Conservation (phyloP, 768 basidiomycete species). For the Boletus speciosus region DNA sequence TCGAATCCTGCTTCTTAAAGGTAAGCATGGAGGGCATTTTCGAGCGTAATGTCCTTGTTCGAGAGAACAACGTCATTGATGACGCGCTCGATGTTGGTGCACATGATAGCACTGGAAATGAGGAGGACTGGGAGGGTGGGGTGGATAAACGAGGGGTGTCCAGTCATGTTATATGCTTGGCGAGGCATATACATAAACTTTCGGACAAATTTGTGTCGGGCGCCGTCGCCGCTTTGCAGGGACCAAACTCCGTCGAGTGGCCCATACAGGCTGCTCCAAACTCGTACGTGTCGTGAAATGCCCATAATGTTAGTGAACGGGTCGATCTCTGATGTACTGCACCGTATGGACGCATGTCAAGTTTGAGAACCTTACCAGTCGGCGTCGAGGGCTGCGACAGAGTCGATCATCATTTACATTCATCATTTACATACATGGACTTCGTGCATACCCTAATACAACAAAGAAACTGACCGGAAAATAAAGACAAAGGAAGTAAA, state of each 20-base stretch:
- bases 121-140: not conserved
- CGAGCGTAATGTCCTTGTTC: slow-evolving; percentile 5
- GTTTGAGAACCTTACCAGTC: not conserved
- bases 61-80: slow-evolving; percentile 7
- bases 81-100: slow-evolving; percentile 12
- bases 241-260: slow-evolving; percentile 2
- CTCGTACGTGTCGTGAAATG: not conserved
- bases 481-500: not conserved
- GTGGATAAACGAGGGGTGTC: not conserved
- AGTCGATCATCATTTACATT: not conserved
- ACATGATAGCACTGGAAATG: slow-evolving; percentile 2
- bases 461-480: not conserved
- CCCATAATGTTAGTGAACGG: not conserved
- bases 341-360: not conserved
- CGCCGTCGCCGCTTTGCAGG: not conserved
- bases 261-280: not conserved
- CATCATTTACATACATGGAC: not conserved
- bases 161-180: not conserved
- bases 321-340: not conserved
- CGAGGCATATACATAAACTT: not conserved
- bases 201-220: slow-evolving; percentile 3
- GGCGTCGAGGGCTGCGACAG: not conserved
- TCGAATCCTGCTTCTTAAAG: slow-evolving; percentile 12
- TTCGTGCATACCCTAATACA: not conserved
- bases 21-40: slow-evolving; percentile 8